Base-by-base conservation (phyloP, 495 filamentous ascomycete genomes). In the Neurospora terricola region DNA sequence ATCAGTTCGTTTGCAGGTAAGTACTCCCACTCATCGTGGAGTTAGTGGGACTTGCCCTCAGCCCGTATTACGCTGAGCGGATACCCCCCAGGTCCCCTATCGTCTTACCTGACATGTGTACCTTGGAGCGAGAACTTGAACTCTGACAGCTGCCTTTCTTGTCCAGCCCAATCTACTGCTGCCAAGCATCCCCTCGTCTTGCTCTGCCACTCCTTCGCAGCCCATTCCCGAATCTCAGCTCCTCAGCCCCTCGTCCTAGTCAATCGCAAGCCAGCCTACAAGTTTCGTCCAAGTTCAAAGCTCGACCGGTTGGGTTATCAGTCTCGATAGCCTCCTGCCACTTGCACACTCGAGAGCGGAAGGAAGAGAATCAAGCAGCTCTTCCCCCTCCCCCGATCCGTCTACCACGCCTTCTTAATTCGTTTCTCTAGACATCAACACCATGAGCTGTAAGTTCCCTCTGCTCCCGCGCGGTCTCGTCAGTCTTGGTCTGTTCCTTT, bases 401-500 rank as follows among this genome's bases (percentile, higher is more conserved):
- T 39, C 69, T 36, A n/a, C 27, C 39, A 39, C 72, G 21, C 70
- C 68, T 54, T 70, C 68, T 72, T 73, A 69, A 18, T 66, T 76
- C 48, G 69, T 34, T 48, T 38, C 42, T 40, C 27, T 34, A 79
- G 75, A 75, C 76, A 78, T 79, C 74, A 73, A 42, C 54, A 80
- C 70, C 73, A 82, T 82, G 80, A 82, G 80, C 78, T 81, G 80
- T 82, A 82, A 80, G 80, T 81, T 74, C 38, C 68, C 73, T 72
- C 75, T 77, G 37, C 70, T 80, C 72, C 73, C 72, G 38, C 74
- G 73, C 39, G 73, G 73, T 70, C 72, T 77, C 27, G 62, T 69
- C 72, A 74, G 70, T 68, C 71, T 77, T 68, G 77, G 78, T 77
- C 71, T 77, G 75, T 77, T 54, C 38, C 38, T 70, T 75, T 71